Evolutionary conservation across 2,329 filamentous ascomycete genomes (phyloP), one percentile per base, ranked within the genome.

Genomic region (Purpureocillium lavendulum): DNA sequence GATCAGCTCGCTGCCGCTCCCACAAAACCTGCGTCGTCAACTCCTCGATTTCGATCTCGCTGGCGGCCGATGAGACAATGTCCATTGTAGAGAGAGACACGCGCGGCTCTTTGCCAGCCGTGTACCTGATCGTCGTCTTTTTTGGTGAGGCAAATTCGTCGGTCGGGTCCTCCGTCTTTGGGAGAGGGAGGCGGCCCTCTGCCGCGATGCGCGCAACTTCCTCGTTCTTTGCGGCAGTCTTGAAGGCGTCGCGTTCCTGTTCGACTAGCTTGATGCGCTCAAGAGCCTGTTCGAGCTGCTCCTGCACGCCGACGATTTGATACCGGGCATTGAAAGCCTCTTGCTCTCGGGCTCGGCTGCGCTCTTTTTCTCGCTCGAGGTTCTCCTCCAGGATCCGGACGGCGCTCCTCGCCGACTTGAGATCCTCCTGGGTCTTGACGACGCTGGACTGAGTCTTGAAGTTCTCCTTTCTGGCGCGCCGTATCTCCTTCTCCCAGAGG

Each of bases 401-500:
- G n/a, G 65, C 62, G 18, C 62, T 61, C 33, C 79, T 73, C 38
- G 74, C 65, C 1, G 75, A 64, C 55, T 86, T 86, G 46, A 85
- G 69, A 51, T 87, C 82, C 50, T 86, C 82, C 55, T 86, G 81
- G n/a, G 82, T 57, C 55, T 84, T 84, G 50, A 86, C 75, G 26
- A 81, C 71, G 10, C 66, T 61, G 3, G 81, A 84, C 49, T 84
- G 80, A n/a, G 76, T 73, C 54, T 85, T 86, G 69, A 85, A 86
- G 3, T 78, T 79, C 50, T 87, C 83, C 50, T 87, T 87, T 36
- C 80, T 70, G 9, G 76, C 72, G 40, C 77, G 71, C 40, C 82
- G 73, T 33, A 85, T 79, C 57, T 87, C 82, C 56, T 86, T 86
- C 51, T 87, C 82, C 74, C 82, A 86, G 9, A 84, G 60, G 15